phyloP scores from a whole-genome alignment of 1,284 basidiomycete species.

The Jaminaea rosea region DNA sequence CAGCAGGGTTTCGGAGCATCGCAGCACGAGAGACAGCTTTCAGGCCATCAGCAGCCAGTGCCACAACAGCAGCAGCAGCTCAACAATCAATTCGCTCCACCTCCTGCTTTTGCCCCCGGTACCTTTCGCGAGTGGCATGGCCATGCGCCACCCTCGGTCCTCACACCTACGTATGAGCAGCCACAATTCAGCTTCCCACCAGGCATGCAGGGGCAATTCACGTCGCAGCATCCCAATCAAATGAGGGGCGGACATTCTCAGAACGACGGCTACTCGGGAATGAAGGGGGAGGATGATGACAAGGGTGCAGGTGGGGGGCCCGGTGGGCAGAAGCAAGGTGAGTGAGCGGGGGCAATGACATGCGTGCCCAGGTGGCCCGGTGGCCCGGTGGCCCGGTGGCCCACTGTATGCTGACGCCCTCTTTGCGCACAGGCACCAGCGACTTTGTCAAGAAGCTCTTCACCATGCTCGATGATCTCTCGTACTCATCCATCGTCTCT shows the following conservation, averaged over 20 bases:
- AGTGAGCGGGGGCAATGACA: not conserved
- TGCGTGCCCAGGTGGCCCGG: not conserved
- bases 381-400: not conserved
- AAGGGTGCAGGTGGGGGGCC: not conserved
- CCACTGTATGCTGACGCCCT: too few relatives aligned
- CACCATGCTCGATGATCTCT: slow-evolving; percentile 77
- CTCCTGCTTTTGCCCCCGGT: not conserved
- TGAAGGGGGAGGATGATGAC: too few relatives aligned
- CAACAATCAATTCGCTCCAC: not conserved
- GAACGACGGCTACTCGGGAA: too few relatives aligned
- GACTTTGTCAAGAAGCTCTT: slow-evolving; percentile 89
- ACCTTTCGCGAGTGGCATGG: not conserved
- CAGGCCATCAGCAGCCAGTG: not conserved
- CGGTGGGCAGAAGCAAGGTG: not conserved
- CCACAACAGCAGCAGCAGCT: not conserved
- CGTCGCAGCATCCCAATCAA: not conserved
- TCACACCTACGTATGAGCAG: not conserved
- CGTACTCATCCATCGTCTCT: slow-evolving; percentile 66
- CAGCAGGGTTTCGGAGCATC: not conserved
- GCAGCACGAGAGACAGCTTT: not conserved
- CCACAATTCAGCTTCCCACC: not conserved
- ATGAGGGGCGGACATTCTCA: too few relatives aligned
- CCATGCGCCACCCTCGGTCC: not conserved
- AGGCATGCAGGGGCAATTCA: not conserved
- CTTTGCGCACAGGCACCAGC: slow-evolving; percentile 35